Evolutionary conservation across 2,329 filamentous ascomycete genomes (phyloP).

Genomic region (Fusarium buharicum): DNA sequence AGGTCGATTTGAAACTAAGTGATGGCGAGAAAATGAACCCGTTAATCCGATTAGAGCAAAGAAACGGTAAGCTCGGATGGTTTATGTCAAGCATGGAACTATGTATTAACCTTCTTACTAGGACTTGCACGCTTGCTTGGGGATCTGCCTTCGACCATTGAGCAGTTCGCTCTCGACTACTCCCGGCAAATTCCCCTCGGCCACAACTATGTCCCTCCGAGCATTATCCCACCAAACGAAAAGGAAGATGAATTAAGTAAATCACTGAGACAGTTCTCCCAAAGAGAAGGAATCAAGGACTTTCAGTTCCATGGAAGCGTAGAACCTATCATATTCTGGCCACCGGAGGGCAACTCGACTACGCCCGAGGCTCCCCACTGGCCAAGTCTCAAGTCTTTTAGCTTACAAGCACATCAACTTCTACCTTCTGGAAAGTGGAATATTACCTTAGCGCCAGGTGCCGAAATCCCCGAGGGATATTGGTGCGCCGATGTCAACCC

Average conservation of each 20-base stretch:
- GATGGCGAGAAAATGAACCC: background rate
- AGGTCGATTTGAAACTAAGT: background rate
- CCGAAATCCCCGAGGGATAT: too few relatives aligned
- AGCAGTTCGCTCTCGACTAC: background rate
- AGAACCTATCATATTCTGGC: constrained; percentile 13
- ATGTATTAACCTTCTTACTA: background rate
- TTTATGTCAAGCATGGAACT: background rate
- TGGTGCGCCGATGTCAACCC: background rate
- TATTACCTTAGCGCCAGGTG: background rate
- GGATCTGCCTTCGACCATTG: background rate
- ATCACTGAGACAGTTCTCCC: constrained; percentile 1
- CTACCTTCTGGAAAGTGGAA: background rate
- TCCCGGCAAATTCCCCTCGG: background rate
- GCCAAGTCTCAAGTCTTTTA: constrained; percentile 10
- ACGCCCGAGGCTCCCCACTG: background rate
- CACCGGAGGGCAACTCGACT: background rate
- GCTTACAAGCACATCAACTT: background rate
- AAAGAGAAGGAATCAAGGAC: constrained; percentile 1
- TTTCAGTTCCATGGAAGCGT: background rate
- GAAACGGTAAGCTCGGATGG: background rate
- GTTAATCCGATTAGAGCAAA: background rate
- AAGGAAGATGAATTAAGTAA: constrained; percentile 1
- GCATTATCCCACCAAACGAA: background rate
- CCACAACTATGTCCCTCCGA: background rate
- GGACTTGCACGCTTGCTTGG: background rate